These are phyloP conservation scores for Clavariopsis aquatica DNA, from an alignment of 495 filamentous ascomycete genomes.

Conservation along the genomic window DNA sequence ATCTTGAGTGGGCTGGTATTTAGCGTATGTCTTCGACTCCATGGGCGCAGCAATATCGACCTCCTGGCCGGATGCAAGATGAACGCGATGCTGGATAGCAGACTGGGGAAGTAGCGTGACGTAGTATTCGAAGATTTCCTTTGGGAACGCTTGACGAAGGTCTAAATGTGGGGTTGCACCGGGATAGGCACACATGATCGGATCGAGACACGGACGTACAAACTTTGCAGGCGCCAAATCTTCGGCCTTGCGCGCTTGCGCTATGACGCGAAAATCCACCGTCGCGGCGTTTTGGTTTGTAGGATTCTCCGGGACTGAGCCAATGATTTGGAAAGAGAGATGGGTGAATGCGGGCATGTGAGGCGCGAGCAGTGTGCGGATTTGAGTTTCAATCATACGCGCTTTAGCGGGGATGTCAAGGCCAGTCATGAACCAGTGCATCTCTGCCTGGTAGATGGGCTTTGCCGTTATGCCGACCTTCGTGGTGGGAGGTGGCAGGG, in stretches of 20 bases:
- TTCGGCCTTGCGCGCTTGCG: conserved; percentile 33
- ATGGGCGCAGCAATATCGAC: conserved; percentile 31
- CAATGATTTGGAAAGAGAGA: conserved; percentile 33
- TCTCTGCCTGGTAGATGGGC: conserved; percentile 51
- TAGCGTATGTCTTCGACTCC: conserved; percentile 21
- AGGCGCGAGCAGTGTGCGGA: conserved; percentile 21
- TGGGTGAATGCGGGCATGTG: conserved; percentile 32
- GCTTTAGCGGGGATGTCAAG: conserved; percentile 43
- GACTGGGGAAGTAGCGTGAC: conserved; percentile 37
- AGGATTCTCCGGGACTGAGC: conserved; percentile 20
- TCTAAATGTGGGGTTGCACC: conserved; percentile 48
- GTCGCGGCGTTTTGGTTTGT: conserved; percentile 31
- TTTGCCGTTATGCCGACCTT: conserved; percentile 55
- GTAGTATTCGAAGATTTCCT: conserved; percentile 36
- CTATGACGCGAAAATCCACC: conserved; percentile 38
- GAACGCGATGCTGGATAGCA: conserved; percentile 19
- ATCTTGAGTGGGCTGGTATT: conserved; percentile 33
- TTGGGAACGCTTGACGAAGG: conserved; percentile 26
- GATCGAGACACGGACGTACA: conserved; percentile 46
- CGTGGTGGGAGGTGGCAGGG: conserved; percentile 56
- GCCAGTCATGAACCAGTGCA: conserved; percentile 44
- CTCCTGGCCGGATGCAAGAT: conserved; percentile 29
- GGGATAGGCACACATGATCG: conserved; percentile 46
- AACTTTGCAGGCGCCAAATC: conserved; percentile 44
- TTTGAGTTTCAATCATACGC: conserved; percentile 48